Conservation (phyloP, 176 grass and related monocot genomes). For the Rhynchospora pubera region DNA sequence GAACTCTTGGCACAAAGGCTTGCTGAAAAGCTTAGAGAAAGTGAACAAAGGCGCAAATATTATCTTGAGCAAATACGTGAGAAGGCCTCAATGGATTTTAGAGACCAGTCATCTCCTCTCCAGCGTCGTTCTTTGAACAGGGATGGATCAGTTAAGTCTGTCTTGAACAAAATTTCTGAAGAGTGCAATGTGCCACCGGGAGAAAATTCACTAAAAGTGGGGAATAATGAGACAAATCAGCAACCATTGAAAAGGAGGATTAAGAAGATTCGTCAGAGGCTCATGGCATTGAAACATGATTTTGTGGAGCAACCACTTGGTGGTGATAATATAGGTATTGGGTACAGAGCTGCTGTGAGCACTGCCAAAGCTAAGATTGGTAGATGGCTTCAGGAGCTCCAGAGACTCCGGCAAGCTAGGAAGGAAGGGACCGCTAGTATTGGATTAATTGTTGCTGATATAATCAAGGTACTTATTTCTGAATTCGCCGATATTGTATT, state of each 20-base stretch:
- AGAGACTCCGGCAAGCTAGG: constrained; percentile 88
- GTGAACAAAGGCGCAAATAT: constrained; percentile 94
- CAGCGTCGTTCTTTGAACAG: constrained; percentile 86
- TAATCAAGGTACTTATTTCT: constrained; percentile 70
- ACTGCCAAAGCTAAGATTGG: constrained; percentile 84
- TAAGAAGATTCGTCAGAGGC: constrained; percentile 89
- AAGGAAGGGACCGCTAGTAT: constrained; percentile 93
- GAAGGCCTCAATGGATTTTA: constrained; percentile 98
- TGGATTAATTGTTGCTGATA: constrained; percentile 81
- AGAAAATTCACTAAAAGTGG: constrained; percentile 54
- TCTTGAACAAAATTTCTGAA: constrained; percentile 53
- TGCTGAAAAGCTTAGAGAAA: constrained; percentile 93
- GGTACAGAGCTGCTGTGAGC: constrained; percentile 54
- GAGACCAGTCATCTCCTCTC: constrained; percentile 93
- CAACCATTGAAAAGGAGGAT: constrained; percentile 71
- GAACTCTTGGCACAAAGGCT: constrained; percentile 93
- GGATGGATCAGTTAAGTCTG: constrained; percentile 61
- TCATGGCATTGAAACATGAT: constrained; percentile 98
- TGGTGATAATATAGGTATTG: constrained; percentile 73
- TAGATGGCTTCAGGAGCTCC: constrained; percentile 96
- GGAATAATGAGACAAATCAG: constrained; percentile 43
- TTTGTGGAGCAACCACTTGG: constrained; percentile 63
- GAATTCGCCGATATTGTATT: background rate
- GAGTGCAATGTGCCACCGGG: constrained; percentile 43
- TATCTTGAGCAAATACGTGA: constrained; percentile 99